phyloP scores from a whole-genome alignment of 1,139 yeast genomes.

The Scheffersomyces titani region DNA sequence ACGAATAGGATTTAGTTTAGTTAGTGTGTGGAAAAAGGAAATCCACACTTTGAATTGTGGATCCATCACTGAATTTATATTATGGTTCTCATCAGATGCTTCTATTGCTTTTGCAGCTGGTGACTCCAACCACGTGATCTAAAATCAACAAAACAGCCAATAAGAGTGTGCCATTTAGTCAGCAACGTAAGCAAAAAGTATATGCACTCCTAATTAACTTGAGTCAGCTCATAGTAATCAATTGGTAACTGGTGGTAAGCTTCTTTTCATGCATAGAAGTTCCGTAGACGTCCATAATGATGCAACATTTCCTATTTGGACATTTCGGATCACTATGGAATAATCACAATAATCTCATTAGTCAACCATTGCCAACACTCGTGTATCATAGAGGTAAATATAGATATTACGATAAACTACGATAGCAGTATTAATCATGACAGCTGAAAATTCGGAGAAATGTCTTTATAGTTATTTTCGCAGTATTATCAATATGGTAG shows the following conservation, averaged over 20 bases:
- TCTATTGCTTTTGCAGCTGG: background rate
- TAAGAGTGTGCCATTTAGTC: background rate
- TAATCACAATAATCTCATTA: too few species aligned
- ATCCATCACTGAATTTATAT: background rate
- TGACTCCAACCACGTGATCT: background rate
- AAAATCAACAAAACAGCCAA: background rate
- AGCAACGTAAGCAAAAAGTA: background rate
- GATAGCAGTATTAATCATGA: too few species aligned
- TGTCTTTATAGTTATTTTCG: too few species aligned
- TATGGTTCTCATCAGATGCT: background rate
- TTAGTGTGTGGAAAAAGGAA: background rate
- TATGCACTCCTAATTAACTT: background rate
- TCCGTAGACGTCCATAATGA: background rate
- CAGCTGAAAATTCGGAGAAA: too few species aligned
- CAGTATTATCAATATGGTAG: too few species aligned
- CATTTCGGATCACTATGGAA: background rate
- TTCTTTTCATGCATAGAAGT: background rate
- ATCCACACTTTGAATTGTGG: background rate
- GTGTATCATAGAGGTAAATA: too few species aligned
- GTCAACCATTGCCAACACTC: too few species aligned
- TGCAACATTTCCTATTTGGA: background rate
- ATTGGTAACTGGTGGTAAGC: background rate
- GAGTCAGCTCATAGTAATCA: background rate
- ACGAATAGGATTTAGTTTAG: background rate
- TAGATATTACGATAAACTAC: too few species aligned